Percentiles rank a stretch among this genome's conserved stretches.
These are phyloP conservation scores for Calonectria hongkongensis DNA, from an alignment of 2,329 filamentous ascomycete genomes.

Conservation along the genomic window DNA sequence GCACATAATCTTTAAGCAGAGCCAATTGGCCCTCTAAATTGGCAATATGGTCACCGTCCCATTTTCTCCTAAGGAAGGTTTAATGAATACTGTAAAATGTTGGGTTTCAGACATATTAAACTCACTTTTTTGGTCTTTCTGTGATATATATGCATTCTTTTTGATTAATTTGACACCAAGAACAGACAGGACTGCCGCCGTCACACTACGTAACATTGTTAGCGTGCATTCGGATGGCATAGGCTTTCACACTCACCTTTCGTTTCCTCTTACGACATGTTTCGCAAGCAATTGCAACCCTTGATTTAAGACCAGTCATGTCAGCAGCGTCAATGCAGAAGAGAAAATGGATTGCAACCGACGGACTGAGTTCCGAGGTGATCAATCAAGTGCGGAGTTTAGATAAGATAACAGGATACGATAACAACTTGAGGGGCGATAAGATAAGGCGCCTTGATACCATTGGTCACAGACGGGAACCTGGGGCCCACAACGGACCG, in stretches of 20 bases:
- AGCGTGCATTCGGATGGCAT: not conserved
- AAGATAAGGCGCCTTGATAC: no score
- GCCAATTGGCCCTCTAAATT: not conserved
- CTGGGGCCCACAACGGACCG: no score
- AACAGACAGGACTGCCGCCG: conserved; percentile 5
- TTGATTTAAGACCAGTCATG: not conserved
- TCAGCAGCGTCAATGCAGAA: no score
- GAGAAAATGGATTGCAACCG: no score
- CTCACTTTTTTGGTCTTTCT: conserved; percentile 5
- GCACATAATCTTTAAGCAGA: not conserved
- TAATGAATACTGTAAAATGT: no score
- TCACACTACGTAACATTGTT: not conserved
- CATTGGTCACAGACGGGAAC: no score
- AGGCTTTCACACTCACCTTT: not conserved
- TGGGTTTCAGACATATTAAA: not conserved
- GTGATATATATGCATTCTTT: conserved; percentile 14
- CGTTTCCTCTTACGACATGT: conserved; percentile 26
- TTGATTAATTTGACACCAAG: not conserved
- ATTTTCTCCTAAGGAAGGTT: conserved; percentile 9
- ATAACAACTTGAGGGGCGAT: no score
- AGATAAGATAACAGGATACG: no score
- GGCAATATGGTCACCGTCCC: conserved; percentile 4
- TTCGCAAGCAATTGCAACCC: conserved; percentile 25
- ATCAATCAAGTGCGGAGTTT: no score
- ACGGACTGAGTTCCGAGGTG: no score